Percentiles rank a stretch among this genome's conserved stretches.
Conservation (phyloP, 768 basidiomycete species). For the Xerocomus brunneocitrinus region DNA sequence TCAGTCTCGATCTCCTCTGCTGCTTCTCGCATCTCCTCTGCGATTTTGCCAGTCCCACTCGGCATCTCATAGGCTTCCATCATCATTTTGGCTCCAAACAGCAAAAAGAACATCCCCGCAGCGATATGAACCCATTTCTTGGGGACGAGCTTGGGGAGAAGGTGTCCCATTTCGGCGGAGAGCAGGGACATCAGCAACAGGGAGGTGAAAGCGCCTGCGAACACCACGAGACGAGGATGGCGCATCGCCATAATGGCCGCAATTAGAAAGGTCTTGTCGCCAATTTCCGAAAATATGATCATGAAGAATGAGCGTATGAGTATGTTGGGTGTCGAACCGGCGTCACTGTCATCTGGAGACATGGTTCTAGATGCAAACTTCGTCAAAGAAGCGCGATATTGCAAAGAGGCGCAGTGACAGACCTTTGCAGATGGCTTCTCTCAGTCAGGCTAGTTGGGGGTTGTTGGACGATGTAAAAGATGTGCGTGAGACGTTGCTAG, state of each 20-base stretch:
- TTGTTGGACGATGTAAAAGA: not conserved
- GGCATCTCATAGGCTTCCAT: conserved; percentile 81
- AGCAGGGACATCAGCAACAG: conserved; percentile 91
- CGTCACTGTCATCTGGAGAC: conserved; percentile 14
- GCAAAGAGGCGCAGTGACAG: not conserved
- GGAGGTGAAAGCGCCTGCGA: conserved; percentile 83
- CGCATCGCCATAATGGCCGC: conserved; percentile 93
- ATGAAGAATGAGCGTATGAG: conserved; percentile 79
- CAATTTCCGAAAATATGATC: conserved; percentile 91
- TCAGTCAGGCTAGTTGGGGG: not conserved
- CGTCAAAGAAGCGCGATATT: not conserved
- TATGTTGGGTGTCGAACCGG: conserved; percentile 35
- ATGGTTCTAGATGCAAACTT: conserved; percentile 10
- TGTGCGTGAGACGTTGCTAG: not conserved
- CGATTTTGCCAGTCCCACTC: conserved; percentile 71
- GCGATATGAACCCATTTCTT: conserved; percentile 59
- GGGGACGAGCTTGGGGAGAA: conserved; percentile 83
- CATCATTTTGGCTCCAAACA: conserved; percentile 89
- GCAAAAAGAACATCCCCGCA: conserved; percentile 79
- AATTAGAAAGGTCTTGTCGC: conserved; percentile 90
- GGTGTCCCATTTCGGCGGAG: conserved; percentile 88
- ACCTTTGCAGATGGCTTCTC: not conserved
- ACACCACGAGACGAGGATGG: conserved; percentile 81
- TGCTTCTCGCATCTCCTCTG: conserved; percentile 95
- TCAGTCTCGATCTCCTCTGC: conserved; percentile 91